These are phyloP conservation scores for Colletotrichum euphorbiae DNA, from an alignment of 2,329 filamentous ascomycete genomes.

Conservation along the genomic window DNA sequence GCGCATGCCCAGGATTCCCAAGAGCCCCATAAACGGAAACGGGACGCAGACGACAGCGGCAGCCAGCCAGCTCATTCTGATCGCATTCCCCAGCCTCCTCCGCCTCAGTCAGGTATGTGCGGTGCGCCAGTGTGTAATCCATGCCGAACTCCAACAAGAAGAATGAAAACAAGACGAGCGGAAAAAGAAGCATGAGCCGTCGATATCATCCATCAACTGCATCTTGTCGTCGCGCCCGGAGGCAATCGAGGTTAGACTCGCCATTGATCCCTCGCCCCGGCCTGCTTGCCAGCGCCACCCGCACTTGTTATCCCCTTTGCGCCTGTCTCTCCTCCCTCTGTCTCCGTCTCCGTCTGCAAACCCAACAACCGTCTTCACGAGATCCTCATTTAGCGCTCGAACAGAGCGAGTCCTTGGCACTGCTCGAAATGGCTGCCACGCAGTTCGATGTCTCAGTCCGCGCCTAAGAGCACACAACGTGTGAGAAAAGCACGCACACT, in stretches of 20 bases:
- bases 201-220: conserved; percentile 37
- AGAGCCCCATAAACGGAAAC: conserved; percentile 61
- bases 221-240: conserved; percentile 37
- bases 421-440: conserved; percentile 7
- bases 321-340: background rate
- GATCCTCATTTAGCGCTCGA: conserved; percentile 1
- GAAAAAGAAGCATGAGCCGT: conserved; percentile 26
- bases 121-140: conserved; percentile 38
- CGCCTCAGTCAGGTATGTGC: conserved; percentile 59
- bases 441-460: background rate
- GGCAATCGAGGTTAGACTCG: conserved; percentile 41
- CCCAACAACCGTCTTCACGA: background rate
- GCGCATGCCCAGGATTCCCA: conserved; percentile 54
- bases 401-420: conserved; percentile 11
- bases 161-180: conserved; percentile 33
- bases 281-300: conserved; percentile 38
- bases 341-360: background rate
- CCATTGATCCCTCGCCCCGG: conserved; percentile 39
- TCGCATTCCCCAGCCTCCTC: conserved; percentile 58
- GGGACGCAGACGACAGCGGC: conserved; percentile 58
- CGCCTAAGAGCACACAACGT: no score
- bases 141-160: conserved; percentile 37
- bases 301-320: conserved; percentile 29
- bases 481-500: conserved; percentile 2
- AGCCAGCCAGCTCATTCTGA: conserved; percentile 51